A percentile compares a stretch with the other conserved stretches of the same genome.
phyloP scores from a whole-genome alignment of 2,329 filamentous ascomycete species.

The Fusarium oligoseptatum region DNA sequence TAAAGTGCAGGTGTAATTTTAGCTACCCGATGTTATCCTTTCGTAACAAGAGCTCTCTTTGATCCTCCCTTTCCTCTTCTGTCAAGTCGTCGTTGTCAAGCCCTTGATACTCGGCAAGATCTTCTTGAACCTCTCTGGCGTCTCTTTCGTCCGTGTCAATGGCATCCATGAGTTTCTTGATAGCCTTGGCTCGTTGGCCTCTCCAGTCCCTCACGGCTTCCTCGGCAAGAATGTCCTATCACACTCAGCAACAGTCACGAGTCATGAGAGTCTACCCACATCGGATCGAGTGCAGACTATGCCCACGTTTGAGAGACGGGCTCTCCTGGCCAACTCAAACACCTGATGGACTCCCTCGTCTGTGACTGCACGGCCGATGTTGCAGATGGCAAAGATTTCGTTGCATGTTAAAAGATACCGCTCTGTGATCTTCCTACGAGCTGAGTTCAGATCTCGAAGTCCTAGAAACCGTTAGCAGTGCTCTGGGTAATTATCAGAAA shows the following conservation, averaged over 20 bases:
- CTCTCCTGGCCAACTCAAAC: slow-evolving; percentile 56
- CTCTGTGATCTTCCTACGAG: slow-evolving; percentile 59
- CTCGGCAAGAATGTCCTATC: slow-evolving; percentile 48
- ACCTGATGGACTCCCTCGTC: slow-evolving; percentile 57
- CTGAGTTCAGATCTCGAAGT: slow-evolving; percentile 61
- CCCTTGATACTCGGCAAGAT: slow-evolving; percentile 20
- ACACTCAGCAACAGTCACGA: neutral
- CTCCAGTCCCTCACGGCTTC: slow-evolving; percentile 52
- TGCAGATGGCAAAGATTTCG: slow-evolving; percentile 61
- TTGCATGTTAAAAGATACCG: slow-evolving; percentile 59
- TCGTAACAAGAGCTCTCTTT: neutral
- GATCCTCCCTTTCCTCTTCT: slow-evolving; percentile 11
- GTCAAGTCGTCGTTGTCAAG: slow-evolving; percentile 6
- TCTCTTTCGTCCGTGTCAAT: slow-evolving; percentile 27
- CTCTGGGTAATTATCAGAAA: neutral
- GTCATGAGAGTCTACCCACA: slow-evolving; percentile 38
- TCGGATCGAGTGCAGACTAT: slow-evolving; percentile 60
- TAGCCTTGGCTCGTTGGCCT: slow-evolving; percentile 30
- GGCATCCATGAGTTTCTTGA: slow-evolving; percentile 34
- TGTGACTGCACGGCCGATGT: slow-evolving; percentile 57
- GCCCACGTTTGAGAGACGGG: slow-evolving; percentile 55
- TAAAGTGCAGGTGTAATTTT: fast-evolving
- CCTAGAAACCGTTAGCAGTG: slow-evolving; percentile 38
- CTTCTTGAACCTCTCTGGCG: slow-evolving; percentile 3
- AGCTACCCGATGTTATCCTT: slow-evolving; percentile 8